phyloP scores from a whole-genome alignment of 805 yeast genomes.

The Saccharomycopsis vini region DNA sequence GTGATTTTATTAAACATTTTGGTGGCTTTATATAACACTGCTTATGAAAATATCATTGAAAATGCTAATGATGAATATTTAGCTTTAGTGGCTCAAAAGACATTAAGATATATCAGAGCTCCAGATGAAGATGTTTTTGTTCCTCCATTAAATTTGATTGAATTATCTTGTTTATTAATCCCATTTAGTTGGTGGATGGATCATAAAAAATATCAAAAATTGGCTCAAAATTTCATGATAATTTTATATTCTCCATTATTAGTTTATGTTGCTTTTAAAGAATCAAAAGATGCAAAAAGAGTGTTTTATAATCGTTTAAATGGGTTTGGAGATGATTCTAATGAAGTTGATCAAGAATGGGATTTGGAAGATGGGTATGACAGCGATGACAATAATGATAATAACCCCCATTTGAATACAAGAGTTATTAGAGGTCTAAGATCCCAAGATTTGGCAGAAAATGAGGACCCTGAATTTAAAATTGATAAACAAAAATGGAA shows the following conservation, averaged over 20 bases:
- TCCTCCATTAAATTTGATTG: conserved; percentile 77
- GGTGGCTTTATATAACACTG: conserved; percentile 78
- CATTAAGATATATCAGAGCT: conserved; percentile 75
- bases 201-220: conserved; percentile 24
- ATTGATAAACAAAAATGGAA: conserved; percentile 43
- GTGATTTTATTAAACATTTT: conserved; percentile 74
- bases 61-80: conserved; percentile 80
- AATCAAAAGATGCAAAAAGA: conserved; percentile 49
- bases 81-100: conserved; percentile 78
- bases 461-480: conserved; percentile 56
- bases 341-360: conserved; percentile 26
- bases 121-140: conserved; percentile 82
- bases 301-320: conserved; percentile 28
- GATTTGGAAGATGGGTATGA: conserved; percentile 26
- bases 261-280: conserved; percentile 43
- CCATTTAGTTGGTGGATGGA: conserved; percentile 36
- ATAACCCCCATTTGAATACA: conserved; percentile 19
- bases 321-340: conserved; percentile 33
- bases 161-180: conserved; percentile 34
- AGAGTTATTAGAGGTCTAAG: conserved; percentile 33
- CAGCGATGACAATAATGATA: background rate
- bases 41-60: conserved; percentile 70
- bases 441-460: conserved; percentile 54
- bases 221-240: conserved; percentile 47
- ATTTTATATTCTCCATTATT: conserved; percentile 51